Evolutionary conservation across 2,329 filamentous ascomycete genomes (phyloP), one percentile per base, ranked within the genome.

Genomic region (Aspergillus bombycis): DNA sequence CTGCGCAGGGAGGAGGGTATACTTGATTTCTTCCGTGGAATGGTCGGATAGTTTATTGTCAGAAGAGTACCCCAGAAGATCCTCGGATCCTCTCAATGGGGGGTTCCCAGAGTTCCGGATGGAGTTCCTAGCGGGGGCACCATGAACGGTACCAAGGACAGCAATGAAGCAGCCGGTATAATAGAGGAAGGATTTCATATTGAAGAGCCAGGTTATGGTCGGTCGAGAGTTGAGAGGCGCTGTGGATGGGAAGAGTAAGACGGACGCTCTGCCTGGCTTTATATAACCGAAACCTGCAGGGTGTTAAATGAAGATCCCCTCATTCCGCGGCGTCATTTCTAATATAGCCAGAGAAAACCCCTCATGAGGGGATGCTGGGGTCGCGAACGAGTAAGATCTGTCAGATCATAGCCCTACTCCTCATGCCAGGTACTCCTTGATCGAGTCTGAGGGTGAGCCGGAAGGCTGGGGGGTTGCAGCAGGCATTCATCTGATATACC

Each of bases 1-100:
- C 68, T 89, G 86, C 0, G 83, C 85, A 0, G 78, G 74, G 11
- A 84, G 82, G 11, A 83, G 77, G 43, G 82, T 72, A 57, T 79
- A 82, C 4, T 76, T 68, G 23, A 79, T 66, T 4, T 71, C 72
- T 12, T 77, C 74, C 4, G 78, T 79, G 34, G 78, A 68, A 57
- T 77, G 70, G 12, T 73, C 75, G 2, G 74, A 69, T 19, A 79
- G 66, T 1, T 70, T 72, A 58, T 80, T 78, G 7, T 70, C 71
- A 4, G 78, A 62, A 19, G 78, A 79, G 65, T 79, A 81, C 4
- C 80, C 80, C 1, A 80, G 66, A 4, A 82, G 74, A 12, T 68
- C 65, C 19, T 67, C 59, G 1, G 69, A 70, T 26, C 75, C 76
- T 64, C 72, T 68, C 9, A 77, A 55, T 2, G 70, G 68, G n/a